Evolutionary conservation across 1,284 basidiomycete genomes (phyloP), one percentile per base, ranked within the genome.

Genomic region (Wolfiporia cocos): DNA sequence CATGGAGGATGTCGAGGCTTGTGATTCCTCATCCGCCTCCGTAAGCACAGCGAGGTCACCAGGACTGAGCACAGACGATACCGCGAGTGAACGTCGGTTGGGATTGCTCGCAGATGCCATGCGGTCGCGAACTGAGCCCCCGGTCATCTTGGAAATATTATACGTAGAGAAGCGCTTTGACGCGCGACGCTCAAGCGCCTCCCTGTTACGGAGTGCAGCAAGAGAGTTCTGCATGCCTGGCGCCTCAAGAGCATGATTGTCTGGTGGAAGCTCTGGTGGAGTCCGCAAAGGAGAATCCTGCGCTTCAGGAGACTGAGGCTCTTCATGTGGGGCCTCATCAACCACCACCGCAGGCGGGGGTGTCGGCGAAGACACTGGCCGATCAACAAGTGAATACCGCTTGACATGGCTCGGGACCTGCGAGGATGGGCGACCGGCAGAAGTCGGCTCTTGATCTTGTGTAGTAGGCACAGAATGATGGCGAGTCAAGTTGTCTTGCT

Each of bases 81-180:
- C 81, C 15, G 80, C 76, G 52, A 86, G 64, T 14, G 84, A 86
- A 23, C 79, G 72, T 29, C 85, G 69, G 54, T 86, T 86, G 2
- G 70, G 56, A 41, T 69, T 63, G 21, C 53, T 46, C 5, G 49
- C 52, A 21, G 48, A 34, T 15, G 41, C 73, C 59, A 35, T 61
- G 26, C 41, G 74, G 63, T 47, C 74, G 59, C 65, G 49, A 59
- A 69, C 47, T 57, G 58, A 63, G 15, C 60, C 69, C 14, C 82
- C 78, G 1, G 91, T 86, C 82, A 99, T 95, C 67, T 95, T 96
- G 51, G 89, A 86, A 57, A 97, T 90, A 40, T 93, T 92, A 61
- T 96, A 99, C 1, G 88, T 88, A 42, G 93, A 97, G 68, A 95
- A 99, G 1, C 95, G 86, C 60, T 98, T 98, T 20, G 91, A 94